phyloP scores from a whole-genome alignment of 768 basidiomycete genomes.

The Lactifluus hygrophoroides region DNA sequence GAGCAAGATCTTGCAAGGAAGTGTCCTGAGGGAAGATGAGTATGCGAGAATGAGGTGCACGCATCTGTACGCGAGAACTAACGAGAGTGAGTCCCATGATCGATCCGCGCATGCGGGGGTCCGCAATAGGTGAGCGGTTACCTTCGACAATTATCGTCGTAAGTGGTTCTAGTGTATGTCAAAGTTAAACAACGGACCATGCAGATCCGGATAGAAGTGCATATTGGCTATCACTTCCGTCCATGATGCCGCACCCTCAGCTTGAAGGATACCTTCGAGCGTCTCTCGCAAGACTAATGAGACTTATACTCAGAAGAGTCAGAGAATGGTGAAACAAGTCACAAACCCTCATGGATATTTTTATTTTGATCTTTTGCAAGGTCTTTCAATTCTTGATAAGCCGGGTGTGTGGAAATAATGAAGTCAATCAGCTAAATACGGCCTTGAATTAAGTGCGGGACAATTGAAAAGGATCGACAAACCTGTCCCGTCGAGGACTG shows the following conservation, averaged over 20 bases:
- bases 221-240: conserved; percentile 86
- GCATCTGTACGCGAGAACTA: conserved; percentile 16
- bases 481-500: conserved; percentile 98
- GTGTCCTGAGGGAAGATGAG: conserved; percentile 41
- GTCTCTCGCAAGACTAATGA: conserved; percentile 59
- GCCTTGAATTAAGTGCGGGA: neutral
- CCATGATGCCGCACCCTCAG: conserved; percentile 46
- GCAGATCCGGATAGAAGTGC: conserved; percentile 93
- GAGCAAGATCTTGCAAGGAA: conserved; percentile 71
- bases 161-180: neutral
- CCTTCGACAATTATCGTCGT: conserved; percentile 37
- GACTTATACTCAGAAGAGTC: neutral
- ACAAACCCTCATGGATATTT: conserved; percentile 49
- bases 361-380: conserved; percentile 49
- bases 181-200: conserved; percentile 43
- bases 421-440: conserved; percentile 77
- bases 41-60: neutral
- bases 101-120: conserved; percentile 90
- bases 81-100: conserved; percentile 81
- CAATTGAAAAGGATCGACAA: neutral
- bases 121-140: conserved; percentile 93
- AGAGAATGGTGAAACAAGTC: neutral
- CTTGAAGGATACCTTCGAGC: conserved; percentile 56
- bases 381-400: conserved; percentile 63
- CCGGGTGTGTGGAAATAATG: conserved; percentile 85